Evolutionary conservation across 305 asterid species (phyloP), one percentile per base, ranked within the genome.

Genomic region (Stenogyne calaminthoides): DNA sequence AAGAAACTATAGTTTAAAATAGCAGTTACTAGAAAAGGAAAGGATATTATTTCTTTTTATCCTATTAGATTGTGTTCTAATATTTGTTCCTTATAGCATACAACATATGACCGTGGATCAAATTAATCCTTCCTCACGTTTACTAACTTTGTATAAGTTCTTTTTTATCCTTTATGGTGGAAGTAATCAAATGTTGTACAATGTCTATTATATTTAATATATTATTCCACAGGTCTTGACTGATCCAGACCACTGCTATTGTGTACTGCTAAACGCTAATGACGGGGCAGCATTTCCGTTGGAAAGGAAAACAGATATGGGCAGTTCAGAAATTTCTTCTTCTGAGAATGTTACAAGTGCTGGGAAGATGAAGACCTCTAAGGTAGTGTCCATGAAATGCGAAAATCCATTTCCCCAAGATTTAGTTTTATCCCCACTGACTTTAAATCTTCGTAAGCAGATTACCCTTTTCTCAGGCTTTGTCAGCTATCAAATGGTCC

Each of bases 161-260:
- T 65, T 39, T 10, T 47, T 11, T 19, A 16, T 61, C 9, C 39
- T 55, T 49, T 47, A 6, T 37, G 20, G 11, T 32, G 49, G 58
- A 60, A 52, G 72, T 64, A 68, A 16, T 57, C 55, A 56, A 44
- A 57, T 59, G 71, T 51, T 12, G 36, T 65, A 37, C 18, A 56
- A 69, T 12, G 18, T 74, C 58, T 47, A 8, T 63, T 47, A 29
- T 71, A 60, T 64, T 71, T 68, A 54, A 78, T 57, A 46, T 49
- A 55, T 72, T 25, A 57, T 49, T 75, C 77, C 79, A 51, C 88
- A 95, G 99, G 99, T 95, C 57, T 84, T 95, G 82, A 92, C 97
- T 37, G 99, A 95, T 82, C 82, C 91, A 36, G 99, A 95, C 76
- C 97, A 95, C 84, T 95, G 99, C 81, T 95, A 92, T 69, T 92